These are phyloP conservation scores for Ichthyophthirius multifiliis DNA, from an alignment of 169 alveolate species.

Conservation along the genomic window DNA sequence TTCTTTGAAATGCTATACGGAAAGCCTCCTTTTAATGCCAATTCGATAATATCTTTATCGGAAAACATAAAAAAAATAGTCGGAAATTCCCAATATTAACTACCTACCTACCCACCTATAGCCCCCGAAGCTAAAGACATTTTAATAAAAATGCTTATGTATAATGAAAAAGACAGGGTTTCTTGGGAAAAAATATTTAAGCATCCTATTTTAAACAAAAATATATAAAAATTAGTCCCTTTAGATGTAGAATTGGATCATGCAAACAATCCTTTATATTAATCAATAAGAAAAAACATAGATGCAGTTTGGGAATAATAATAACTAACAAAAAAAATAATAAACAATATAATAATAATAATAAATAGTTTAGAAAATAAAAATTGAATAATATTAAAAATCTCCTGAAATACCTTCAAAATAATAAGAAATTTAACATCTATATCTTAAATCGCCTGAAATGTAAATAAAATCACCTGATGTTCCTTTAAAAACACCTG, in stretches of 20 bases:
- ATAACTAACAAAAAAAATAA: too few relatives aligned
- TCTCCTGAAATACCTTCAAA: too few relatives aligned
- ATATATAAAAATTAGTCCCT: background rate
- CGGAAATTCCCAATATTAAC: background rate
- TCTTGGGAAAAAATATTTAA: constrained; percentile 15
- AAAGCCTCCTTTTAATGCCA: background rate
- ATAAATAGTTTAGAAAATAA: too few relatives aligned
- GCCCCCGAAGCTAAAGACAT: constrained; percentile 10
- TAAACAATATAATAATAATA: too few relatives aligned
- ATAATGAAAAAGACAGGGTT: constrained; percentile 4
- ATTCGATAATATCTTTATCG: background rate
- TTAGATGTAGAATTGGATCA: background rate
- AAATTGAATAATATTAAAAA: too few relatives aligned
- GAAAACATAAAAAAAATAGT: background rate
- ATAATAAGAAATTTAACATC: too few relatives aligned
- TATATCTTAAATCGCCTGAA: too few relatives aligned
- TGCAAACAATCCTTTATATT: background rate
- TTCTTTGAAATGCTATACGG: constrained; percentile 22
- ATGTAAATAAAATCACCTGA: too few relatives aligned
- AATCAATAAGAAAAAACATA: background rate
- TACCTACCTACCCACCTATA: background rate
- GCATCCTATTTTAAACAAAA: background rate
- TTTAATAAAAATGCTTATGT: background rate
- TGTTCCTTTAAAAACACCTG: too few relatives aligned
- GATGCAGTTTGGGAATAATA: constrained; percentile 1